Base-by-base conservation (phyloP, 176 grass and related monocot genomes). In the Avena eriantha region DNA sequence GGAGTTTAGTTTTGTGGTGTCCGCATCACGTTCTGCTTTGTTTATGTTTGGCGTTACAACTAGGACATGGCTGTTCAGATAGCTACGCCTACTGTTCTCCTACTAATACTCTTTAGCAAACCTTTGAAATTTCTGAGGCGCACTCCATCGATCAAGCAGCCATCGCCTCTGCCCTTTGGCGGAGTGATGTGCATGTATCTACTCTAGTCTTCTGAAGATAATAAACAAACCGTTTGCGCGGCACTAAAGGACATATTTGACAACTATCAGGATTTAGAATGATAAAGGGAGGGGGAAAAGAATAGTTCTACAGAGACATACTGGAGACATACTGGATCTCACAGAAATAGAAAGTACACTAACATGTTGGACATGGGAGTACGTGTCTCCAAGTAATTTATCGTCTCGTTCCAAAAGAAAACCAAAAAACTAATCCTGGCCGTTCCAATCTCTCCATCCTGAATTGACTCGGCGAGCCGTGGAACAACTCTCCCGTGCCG, bases 171-270 rank as follows among this genome's bases (percentile, higher is more conserved):
- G 63, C 13, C 63, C 13, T 66, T 31, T 16, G 5, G 3, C 26
- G 63, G 26, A 33, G 63, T 66, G 61, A 65, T 65, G 61, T 65
- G 61, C 61, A 65, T 65, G 24, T 65, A 65, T 65, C 26, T 66
- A 33, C 13, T 33, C 26, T 33, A 33, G 8, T 45, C 63, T 15
- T 45, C 63, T 15, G 16, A 33, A 65, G 24, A 65, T 65, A 64
- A 65, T 65, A 13, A 26, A 29, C 11, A 64, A 64, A 14, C 10
- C 23, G 22, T 29, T 26, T 24, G 12, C 26, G 12, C 26, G 12
- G 24, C 61, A 6, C 24, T 31, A 31, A 26, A 66, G 14, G 26
- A 66, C 63, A 66, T 33, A 68, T 69, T 69, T 69, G 66, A 69
- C 29, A 29, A 29, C 66, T 8, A 33, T 66, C 63, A 16, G 5